phyloP scores from a whole-genome alignment of 1,139 yeast genomes.

The Yamadazyma diospyri region DNA sequence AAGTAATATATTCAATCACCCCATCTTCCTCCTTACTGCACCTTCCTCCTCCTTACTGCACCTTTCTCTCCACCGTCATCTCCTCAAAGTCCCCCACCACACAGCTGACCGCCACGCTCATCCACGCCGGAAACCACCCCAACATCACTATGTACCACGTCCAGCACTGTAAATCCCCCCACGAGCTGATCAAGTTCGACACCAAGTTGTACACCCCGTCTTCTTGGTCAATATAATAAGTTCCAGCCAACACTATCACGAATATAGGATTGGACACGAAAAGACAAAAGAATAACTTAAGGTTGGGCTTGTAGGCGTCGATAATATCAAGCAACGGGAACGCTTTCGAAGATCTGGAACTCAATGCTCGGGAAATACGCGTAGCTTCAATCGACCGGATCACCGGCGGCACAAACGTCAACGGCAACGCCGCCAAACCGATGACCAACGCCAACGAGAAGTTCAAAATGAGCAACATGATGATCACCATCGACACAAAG shows the following conservation, averaged over 20 bases:
- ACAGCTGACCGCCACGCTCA: slow-evolving; percentile 39
- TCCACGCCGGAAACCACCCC: slow-evolving; percentile 87
- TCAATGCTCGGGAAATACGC: background rate
- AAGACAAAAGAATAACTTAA: slow-evolving; percentile 33
- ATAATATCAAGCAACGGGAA: slow-evolving; percentile 11
- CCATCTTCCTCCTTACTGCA: no score
- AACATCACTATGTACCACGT: slow-evolving; percentile 75
- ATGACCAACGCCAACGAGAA: slow-evolving; percentile 74
- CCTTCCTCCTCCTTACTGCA: slow-evolving; percentile 8
- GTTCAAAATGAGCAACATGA: slow-evolving; percentile 76
- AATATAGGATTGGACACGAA: slow-evolving; percentile 56
- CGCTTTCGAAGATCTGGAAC: background rate
- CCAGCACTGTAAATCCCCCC: slow-evolving; percentile 77
- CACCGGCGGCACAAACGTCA: slow-evolving; percentile 59
- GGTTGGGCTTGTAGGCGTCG: slow-evolving; percentile 16
- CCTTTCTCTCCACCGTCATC: slow-evolving; percentile 10
- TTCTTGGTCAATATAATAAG: slow-evolving; percentile 22
- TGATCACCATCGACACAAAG: slow-evolving; percentile 63
- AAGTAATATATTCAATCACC: no score
- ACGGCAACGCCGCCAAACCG: slow-evolving; percentile 67
- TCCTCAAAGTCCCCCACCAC: slow-evolving; percentile 26
- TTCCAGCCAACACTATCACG: slow-evolving; percentile 32
- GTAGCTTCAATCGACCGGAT: slow-evolving; percentile 14
- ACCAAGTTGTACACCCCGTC: slow-evolving; percentile 38
- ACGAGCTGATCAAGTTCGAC: slow-evolving; percentile 55